Evolutionary conservation across 2,329 filamentous ascomycete genomes (phyloP).

Genomic region (Calonectria pseudoturangicola): DNA sequence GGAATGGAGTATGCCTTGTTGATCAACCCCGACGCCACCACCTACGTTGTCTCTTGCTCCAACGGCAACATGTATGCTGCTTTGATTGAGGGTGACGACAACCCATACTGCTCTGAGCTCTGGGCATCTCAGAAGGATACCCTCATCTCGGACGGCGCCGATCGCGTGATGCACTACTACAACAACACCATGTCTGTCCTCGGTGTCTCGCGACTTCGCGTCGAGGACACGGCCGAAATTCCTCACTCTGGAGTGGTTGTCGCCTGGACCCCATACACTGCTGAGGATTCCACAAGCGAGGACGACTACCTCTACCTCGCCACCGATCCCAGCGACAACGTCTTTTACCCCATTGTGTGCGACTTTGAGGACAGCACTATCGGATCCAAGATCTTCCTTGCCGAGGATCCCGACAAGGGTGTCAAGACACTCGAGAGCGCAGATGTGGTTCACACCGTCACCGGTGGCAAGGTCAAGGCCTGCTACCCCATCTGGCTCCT

Average conservation of each 20-base stretch:
- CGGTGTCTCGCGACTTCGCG: background rate
- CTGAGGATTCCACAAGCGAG: background rate
- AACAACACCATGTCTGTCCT: conserved; percentile 1
- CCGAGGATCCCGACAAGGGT: background rate
- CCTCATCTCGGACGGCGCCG: background rate
- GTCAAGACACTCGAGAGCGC: background rate
- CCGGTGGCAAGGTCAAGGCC: background rate
- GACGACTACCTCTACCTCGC: conserved; percentile 1
- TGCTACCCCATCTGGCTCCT: conserved; percentile 5
- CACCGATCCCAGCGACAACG: background rate
- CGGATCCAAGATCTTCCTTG: background rate
- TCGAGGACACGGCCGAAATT: background rate
- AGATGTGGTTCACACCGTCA: background rate
- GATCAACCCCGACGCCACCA: background rate
- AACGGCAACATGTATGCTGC: conserved; percentile 1
- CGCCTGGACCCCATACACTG: background rate
- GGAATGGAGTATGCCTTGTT: background rate
- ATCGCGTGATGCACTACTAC: background rate
- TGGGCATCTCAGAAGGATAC: background rate
- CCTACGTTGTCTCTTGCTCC: background rate
- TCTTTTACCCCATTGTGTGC: background rate
- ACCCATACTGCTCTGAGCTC: background rate
- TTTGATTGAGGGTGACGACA: background rate
- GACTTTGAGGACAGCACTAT: background rate
- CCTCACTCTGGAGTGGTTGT: background rate